These are phyloP conservation scores for Chaetoceros tenuissimus DNA, from an alignment of 108 stramenopile species.

Conservation along the genomic window DNA sequence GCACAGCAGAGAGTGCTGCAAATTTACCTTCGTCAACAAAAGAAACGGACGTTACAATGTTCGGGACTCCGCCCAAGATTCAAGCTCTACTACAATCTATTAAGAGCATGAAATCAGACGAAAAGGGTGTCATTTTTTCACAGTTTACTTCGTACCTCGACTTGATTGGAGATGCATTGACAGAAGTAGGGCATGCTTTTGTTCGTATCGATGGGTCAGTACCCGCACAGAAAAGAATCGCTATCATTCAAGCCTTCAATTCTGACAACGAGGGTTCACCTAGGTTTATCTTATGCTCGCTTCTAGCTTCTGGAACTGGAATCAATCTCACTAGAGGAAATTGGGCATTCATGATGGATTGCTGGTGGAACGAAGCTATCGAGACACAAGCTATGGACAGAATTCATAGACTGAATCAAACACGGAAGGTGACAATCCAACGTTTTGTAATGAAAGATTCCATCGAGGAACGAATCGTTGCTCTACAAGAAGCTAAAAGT, in stretches of 20 bases:
- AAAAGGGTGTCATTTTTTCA: constrained; percentile 51
- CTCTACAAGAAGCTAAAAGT: constrained; percentile 30
- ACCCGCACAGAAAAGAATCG: constrained; percentile 24
- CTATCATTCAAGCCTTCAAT: constrained; percentile 21
- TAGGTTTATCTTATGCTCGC: constrained; percentile 31
- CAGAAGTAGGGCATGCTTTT: constrained; percentile 33
- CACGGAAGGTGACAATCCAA: constrained; percentile 20
- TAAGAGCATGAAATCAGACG: constrained; percentile 27
- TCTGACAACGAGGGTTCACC: constrained; percentile 30
- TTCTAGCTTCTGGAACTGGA: constrained; percentile 41
- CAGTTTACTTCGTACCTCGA: constrained; percentile 60
- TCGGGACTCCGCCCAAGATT: constrained; percentile 42
- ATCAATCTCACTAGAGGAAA: constrained; percentile 66
- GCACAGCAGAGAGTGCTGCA: too few relatives aligned
- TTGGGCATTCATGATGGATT: constrained; percentile 51
- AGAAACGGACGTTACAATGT: too few relatives aligned
- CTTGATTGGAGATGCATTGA: constrained; percentile 35
- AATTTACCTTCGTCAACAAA: neutral
- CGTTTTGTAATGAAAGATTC: constrained; percentile 27
- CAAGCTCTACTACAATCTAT: constrained; percentile 26
- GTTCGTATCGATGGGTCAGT: constrained; percentile 46
- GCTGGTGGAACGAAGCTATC: constrained; percentile 42
- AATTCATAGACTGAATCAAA: constrained; percentile 43
- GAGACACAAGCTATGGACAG: constrained; percentile 51
- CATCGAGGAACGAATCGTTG: constrained; percentile 38